These are phyloP conservation scores for Zygosaccharomyces sapae DNA, from an alignment of 1,139 yeast genomes.

Conservation along the genomic window DNA sequence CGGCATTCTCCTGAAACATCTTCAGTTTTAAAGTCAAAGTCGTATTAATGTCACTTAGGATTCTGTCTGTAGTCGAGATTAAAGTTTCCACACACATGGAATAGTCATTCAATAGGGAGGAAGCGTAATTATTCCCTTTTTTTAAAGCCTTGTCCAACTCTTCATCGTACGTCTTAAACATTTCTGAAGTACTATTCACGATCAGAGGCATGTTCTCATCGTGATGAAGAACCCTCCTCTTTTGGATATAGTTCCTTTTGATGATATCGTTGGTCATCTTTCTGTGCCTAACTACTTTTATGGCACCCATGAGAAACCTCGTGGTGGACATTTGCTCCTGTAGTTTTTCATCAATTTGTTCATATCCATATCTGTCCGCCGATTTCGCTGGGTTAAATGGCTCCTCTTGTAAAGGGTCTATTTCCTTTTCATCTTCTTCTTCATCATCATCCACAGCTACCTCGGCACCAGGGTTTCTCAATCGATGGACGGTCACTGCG, in stretches of 20 bases:
- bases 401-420: neutral
- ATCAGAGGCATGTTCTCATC: constrained; percentile 20
- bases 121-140: constrained; percentile 31
- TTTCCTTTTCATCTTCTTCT: constrained; percentile 10
- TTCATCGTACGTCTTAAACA: constrained; percentile 21
- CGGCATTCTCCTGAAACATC: constrained; percentile 64
- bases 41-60: constrained; percentile 79
- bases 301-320: constrained; percentile 25
- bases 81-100: constrained; percentile 49
- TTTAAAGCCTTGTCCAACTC: constrained; percentile 25
- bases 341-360: constrained; percentile 24
- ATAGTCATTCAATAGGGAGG: constrained; percentile 31
- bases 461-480: constrained; percentile 9
- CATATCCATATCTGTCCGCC: constrained; percentile 2
- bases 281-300: constrained; percentile 28
- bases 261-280: constrained; percentile 27
- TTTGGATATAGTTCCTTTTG: constrained; percentile 21
- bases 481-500: constrained; percentile 13
- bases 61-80: constrained; percentile 66
- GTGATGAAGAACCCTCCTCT: constrained; percentile 17
- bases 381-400: neutral
- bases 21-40: constrained; percentile 69
- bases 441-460: constrained; percentile 15
- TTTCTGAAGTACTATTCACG: constrained; percentile 19
- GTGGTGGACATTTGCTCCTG: constrained; percentile 29